phyloP scores from a whole-genome alignment of 2,329 filamentous ascomycete genomes.

The Pseudogymnoascus sp. region DNA sequence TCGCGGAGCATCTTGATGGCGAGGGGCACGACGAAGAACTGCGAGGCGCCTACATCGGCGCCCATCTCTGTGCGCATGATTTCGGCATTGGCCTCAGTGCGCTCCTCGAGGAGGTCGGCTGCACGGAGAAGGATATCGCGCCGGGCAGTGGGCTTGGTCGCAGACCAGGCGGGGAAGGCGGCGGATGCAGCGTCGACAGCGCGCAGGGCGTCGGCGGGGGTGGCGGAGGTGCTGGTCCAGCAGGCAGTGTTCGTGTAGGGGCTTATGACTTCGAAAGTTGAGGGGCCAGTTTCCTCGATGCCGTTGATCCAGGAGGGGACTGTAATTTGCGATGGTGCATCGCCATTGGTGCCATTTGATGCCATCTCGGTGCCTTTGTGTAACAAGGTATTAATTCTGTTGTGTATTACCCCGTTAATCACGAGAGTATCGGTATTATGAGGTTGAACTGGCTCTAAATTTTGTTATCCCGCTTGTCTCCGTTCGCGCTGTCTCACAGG shows the following conservation, averaged over 20 bases:
- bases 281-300: conserved; percentile 35
- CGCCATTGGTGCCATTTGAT: conserved; percentile 13
- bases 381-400: not conserved
- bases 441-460: not conserved
- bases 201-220: conserved; percentile 40
- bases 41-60: conserved; percentile 26
- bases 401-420: not conserved
- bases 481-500: not conserved
- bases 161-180: conserved; percentile 51
- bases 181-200: conserved; percentile 47
- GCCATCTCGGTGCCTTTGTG: not conserved
- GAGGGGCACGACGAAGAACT: conserved; percentile 31
- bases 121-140: conserved; percentile 48
- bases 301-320: conserved; percentile 42
- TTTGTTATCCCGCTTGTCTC: not conserved
- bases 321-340: conserved; percentile 14
- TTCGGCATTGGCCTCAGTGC: conserved; percentile 41
- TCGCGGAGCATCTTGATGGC: conserved; percentile 25
- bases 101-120: conserved; percentile 42
- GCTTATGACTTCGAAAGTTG: conserved; percentile 40
- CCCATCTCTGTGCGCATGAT: conserved; percentile 49
- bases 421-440: not conserved
- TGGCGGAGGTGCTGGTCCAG: conserved; percentile 42
- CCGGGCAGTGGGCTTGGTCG: conserved; percentile 42
- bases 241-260: conserved; percentile 39